These are phyloP conservation scores for Teunomyces aglyptinius DNA, from an alignment of 805 yeast genomes.

Conservation along the genomic window DNA sequence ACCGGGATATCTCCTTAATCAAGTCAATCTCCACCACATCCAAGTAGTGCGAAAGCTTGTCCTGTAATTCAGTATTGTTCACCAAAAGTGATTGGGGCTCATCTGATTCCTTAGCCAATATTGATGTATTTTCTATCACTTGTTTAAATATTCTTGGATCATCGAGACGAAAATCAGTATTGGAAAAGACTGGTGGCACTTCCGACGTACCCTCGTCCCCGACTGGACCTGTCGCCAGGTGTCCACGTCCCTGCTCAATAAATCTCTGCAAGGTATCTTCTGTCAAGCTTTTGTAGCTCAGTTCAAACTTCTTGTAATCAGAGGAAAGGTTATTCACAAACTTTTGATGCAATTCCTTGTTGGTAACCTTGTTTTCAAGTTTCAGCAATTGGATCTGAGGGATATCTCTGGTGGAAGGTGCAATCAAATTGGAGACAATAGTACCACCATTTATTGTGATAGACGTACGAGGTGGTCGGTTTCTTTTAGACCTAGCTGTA, in stretches of 20 bases:
- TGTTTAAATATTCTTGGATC: conserved; percentile 80
- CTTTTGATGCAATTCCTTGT: conserved; percentile 17
- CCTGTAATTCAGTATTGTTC: conserved; percentile 63
- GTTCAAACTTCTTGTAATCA: conserved; percentile 37
- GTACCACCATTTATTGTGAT: conserved; percentile 43
- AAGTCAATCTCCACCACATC: conserved; percentile 82
- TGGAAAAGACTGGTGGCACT: conserved; percentile 71
- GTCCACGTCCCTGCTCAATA: conserved; percentile 13
- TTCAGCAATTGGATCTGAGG: conserved; percentile 67
- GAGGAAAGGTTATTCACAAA: conserved; percentile 18
- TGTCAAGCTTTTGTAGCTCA: conserved; percentile 36
- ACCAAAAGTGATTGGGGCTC: conserved; percentile 33
- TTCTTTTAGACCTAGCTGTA: conserved; percentile 34
- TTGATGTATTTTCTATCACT: conserved; percentile 62
- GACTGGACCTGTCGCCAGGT: conserved; percentile 10
- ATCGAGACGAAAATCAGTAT: conserved; percentile 71
- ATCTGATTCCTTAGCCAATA: conserved; percentile 29
- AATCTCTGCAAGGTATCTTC: conserved; percentile 35
- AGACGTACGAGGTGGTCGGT: conserved; percentile 30
- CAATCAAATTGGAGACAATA: conserved; percentile 43
- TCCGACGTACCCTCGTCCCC: conserved; percentile 8
- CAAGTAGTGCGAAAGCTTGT: conserved; percentile 74
- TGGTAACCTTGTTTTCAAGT: conserved; percentile 23
- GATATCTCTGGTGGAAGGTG: conserved; percentile 80
- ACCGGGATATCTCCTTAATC: conserved; percentile 76